A percentile compares a stretch with the other conserved stretches of the same genome.
Evolutionary conservation across 768 basidiomycete genomes (phyloP).

Genomic region (Boletus sp.): DNA sequence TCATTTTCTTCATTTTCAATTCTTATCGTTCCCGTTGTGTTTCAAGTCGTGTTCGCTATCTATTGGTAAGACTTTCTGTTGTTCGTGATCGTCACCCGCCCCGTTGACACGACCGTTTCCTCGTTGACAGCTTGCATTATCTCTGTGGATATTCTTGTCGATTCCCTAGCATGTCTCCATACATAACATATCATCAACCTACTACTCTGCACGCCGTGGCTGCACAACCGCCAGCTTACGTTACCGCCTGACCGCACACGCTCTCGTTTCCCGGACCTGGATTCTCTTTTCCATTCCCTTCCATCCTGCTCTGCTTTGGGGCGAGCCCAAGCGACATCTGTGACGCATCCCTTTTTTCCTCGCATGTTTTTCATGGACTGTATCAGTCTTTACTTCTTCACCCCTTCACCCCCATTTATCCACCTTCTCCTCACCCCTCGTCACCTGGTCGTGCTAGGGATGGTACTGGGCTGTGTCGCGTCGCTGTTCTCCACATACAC

Average conservation of each 20-base stretch:
- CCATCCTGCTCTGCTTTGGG: not conserved
- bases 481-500: not conserved
- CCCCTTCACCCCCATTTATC: not conserved
- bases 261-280: not conserved
- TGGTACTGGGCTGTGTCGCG: not conserved
- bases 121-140: constrained; percentile 24
- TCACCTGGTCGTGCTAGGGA: not conserved
- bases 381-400: no score
- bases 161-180: constrained; percentile 21
- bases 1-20: not conserved
- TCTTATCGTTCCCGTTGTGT: not conserved
- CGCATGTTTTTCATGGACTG: not conserved
- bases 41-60: constrained; percentile 22
- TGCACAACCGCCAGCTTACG: not conserved
- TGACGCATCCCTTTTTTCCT: not conserved
- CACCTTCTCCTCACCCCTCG: no score
- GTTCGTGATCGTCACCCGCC: not conserved
- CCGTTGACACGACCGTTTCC: not conserved
- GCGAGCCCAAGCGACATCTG: not conserved
- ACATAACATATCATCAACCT: constrained; percentile 30
- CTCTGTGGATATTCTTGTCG: constrained; percentile 30
- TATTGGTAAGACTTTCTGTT: constrained; percentile 20
- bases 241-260: not conserved
- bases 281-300: not conserved
- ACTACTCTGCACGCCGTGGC: constrained; percentile 9